These are phyloP conservation scores for Cyclotella cryptica DNA, from an alignment of 108 stramenopile genomes.

Conservation along the genomic window DNA sequence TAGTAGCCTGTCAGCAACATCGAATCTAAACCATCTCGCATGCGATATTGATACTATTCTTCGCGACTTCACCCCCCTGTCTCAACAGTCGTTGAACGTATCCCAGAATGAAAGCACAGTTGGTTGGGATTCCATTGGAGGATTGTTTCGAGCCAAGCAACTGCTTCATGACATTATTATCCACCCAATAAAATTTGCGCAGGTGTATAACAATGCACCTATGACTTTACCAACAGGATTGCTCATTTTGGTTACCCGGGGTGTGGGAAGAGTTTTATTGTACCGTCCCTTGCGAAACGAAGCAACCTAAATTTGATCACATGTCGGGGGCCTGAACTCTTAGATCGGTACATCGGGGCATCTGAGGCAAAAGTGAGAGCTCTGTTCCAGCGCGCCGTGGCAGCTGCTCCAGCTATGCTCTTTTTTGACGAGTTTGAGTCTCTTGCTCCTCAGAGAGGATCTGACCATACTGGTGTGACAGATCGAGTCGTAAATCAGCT, in stretches of 20 bases:
- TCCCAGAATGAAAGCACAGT: slow-evolving; percentile 20
- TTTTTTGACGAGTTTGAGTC: slow-evolving; percentile 98
- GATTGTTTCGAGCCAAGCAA: slow-evolving; percentile 74
- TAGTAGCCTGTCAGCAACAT: background rate
- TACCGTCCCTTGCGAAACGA: slow-evolving; percentile 87
- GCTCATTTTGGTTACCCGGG: slow-evolving; percentile 81
- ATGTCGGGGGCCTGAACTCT: slow-evolving; percentile 95
- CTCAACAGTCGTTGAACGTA: slow-evolving; percentile 49
- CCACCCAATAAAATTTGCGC: slow-evolving; percentile 72
- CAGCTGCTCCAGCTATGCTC: slow-evolving; percentile 91
- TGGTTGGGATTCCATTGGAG: slow-evolving; percentile 77
- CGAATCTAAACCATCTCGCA: slow-evolving; percentile 8
- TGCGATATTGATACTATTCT: slow-evolving; percentile 42
- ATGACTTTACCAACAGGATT: slow-evolving; percentile 78
- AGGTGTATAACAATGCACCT: slow-evolving; percentile 71
- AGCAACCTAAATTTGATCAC: slow-evolving; percentile 88
- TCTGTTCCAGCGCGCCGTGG: slow-evolving; percentile 86
- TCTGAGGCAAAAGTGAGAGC: slow-evolving; percentile 96
- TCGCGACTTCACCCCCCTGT: slow-evolving; percentile 42
- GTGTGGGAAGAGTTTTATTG: slow-evolving; percentile 84
- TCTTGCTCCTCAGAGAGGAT: slow-evolving; percentile 93
- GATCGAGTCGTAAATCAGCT: slow-evolving; percentile 99
- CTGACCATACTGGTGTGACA: slow-evolving; percentile 96
- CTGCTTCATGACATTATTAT: slow-evolving; percentile 63
- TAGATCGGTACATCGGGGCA: slow-evolving; percentile 98